Conservation (phyloP, 2,329 filamentous ascomycete genomes). For the Phaeophleospora eucalypticola region DNA sequence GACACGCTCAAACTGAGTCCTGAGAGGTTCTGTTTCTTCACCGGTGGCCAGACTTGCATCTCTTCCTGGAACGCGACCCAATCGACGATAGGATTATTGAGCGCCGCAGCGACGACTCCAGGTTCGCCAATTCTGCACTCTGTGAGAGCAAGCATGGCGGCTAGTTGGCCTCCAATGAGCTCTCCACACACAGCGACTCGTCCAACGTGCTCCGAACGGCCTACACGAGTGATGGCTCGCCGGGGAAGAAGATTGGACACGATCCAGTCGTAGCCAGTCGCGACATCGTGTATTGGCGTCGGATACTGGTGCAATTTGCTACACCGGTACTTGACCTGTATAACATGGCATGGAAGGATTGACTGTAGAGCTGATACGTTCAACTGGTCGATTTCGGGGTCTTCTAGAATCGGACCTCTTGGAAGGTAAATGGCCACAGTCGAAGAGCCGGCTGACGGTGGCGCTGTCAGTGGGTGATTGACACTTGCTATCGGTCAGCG, state of each 20-base stretch:
- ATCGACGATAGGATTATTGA: constrained; percentile 47
- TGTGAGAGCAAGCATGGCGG: constrained; percentile 48
- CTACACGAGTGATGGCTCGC: constrained; percentile 23
- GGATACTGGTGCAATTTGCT: constrained; percentile 38
- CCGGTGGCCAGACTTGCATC: constrained; percentile 13
- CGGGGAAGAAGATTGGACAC: constrained; percentile 35
- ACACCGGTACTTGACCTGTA: constrained; percentile 45
- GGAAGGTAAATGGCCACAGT: constrained; percentile 40
- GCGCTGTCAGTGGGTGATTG: constrained; percentile 19
- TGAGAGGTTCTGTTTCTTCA: no score
- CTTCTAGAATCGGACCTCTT: constrained; percentile 36
- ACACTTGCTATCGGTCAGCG: constrained; percentile 14
- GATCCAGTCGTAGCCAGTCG: constrained; percentile 47
- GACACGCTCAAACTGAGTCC: no score
- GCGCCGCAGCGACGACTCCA: constrained; percentile 42
- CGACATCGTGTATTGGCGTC: constrained; percentile 45
- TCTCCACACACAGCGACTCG: constrained; percentile 46
- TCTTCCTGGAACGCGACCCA: constrained; percentile 38
- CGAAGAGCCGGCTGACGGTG: constrained; percentile 16
- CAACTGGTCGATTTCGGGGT: constrained; percentile 29
- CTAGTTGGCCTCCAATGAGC: constrained; percentile 46
- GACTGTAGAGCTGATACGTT: constrained; percentile 34
- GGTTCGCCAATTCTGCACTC: constrained; percentile 42
- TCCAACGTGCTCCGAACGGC: constrained; percentile 27
- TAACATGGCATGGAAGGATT: constrained; percentile 38